Conservation (phyloP, 2,329 filamentous ascomycete species). For the Trichoderma sp. region DNA sequence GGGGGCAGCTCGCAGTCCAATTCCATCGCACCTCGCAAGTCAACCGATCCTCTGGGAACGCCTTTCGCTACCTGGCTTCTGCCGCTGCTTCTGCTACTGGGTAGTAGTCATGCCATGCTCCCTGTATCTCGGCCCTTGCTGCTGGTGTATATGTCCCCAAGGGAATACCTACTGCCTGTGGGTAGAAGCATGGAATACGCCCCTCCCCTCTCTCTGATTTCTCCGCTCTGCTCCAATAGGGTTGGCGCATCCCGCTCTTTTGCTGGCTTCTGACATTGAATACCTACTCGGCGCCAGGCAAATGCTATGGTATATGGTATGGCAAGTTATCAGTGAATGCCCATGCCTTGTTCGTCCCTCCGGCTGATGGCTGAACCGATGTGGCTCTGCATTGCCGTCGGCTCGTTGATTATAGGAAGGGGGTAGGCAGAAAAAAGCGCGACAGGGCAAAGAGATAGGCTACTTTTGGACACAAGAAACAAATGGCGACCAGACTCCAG, state of each 20-base stretch:
- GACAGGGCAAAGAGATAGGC: slow-evolving; percentile 12
- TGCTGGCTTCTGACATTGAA: slow-evolving; percentile 1
- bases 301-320: not conserved
- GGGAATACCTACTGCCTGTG: not conserved
- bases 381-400: slow-evolving; percentile 11
- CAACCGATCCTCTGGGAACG: slow-evolving; percentile 26
- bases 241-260: slow-evolving; percentile 18
- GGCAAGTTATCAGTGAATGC: not conserved
- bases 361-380: not conserved
- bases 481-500: slow-evolving; percentile 15
- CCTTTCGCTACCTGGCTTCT: slow-evolving; percentile 14
- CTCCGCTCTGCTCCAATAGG: slow-evolving; percentile 23
- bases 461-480: slow-evolving; percentile 22
- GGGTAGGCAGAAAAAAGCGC: not conserved
- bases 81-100: slow-evolving; percentile 10
- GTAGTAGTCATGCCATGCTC: not conserved
- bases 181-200: slow-evolving; percentile 6
- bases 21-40: slow-evolving; percentile 6
- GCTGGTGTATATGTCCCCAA: not conserved
- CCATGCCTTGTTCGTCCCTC: not conserved
- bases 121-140: slow-evolving; percentile 11
- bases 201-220: slow-evolving; percentile 4
- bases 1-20: slow-evolving; percentile 9
- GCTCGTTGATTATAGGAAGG: not conserved
- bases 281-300: not conserved